phyloP scores from a whole-genome alignment of 192 early-diverging fungal genomes.

The Cladochytrium replicatum region DNA sequence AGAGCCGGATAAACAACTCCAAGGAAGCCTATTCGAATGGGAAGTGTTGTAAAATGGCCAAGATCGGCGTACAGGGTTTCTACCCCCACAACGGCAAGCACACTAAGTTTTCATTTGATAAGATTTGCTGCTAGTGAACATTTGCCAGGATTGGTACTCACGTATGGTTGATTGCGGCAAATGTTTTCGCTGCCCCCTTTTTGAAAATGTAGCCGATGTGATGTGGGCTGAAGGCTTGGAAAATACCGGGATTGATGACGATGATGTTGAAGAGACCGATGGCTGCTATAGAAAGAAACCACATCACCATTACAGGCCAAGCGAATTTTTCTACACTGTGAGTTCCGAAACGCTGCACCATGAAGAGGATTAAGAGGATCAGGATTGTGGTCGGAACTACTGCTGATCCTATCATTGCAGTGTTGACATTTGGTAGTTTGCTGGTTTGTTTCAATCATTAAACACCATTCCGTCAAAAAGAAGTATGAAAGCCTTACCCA shows the following conservation, averaged over 20 bases:
- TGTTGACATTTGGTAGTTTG: no score
- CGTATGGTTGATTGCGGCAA: constrained; percentile 28
- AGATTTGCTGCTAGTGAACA: no score
- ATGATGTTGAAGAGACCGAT: constrained; percentile 44
- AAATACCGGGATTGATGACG: constrained; percentile 13
- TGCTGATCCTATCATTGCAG: no score
- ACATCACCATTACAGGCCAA: constrained; percentile 35
- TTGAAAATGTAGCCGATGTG: constrained; percentile 20
- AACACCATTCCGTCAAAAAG: no score
- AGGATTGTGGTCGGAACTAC: constrained; percentile 7
- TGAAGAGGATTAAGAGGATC: constrained; percentile 33
- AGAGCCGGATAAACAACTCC: constrained; percentile 37
- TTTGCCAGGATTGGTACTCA: no score
- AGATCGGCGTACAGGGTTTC: constrained; percentile 50
- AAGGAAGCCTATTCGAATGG: constrained; percentile 37
- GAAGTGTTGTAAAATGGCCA: constrained; percentile 37
- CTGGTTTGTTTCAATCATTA: no score
- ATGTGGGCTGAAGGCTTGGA: constrained; percentile 38
- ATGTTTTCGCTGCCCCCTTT: constrained; percentile 14
- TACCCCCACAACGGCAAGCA: constrained; percentile 41
- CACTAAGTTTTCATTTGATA: constrained; percentile 9
- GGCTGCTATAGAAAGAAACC: constrained; percentile 32
- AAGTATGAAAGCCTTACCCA: no score
- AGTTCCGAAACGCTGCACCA: constrained; percentile 41
- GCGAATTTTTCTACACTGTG: constrained; percentile 19